These are phyloP conservation scores for Hawksworthiomyces lignivorus DNA, from an alignment of 2,329 filamentous ascomycete genomes.

Conservation along the genomic window DNA sequence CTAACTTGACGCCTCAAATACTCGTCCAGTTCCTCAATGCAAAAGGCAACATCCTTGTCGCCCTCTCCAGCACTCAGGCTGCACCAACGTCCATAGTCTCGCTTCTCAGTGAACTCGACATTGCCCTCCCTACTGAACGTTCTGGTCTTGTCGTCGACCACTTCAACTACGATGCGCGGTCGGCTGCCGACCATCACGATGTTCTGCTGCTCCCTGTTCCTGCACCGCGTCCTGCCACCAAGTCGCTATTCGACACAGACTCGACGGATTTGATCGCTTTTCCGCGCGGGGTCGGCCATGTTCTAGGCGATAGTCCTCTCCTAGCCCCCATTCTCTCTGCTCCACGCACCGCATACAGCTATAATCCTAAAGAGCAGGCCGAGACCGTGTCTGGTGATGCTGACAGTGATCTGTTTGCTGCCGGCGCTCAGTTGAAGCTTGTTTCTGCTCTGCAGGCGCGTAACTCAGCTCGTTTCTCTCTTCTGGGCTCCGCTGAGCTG, in stretches of 20 bases:
- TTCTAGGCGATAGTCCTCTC: slow-evolving; percentile 68
- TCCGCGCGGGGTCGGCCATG: slow-evolving; percentile 72
- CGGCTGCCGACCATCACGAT: slow-evolving; percentile 77
- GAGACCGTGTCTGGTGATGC: slow-evolving; percentile 69
- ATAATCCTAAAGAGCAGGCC: slow-evolving; percentile 82
- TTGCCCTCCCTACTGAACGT: slow-evolving; percentile 78
- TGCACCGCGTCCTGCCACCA: slow-evolving; percentile 56
- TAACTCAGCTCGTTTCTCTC: slow-evolving; percentile 83
- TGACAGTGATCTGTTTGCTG: slow-evolving; percentile 63
- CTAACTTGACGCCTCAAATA: slow-evolving; percentile 74
- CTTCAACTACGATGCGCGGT: slow-evolving; percentile 80
- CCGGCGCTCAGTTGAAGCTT: slow-evolving; percentile 74
- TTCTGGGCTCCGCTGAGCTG: slow-evolving; percentile 80
- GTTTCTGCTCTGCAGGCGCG: slow-evolving; percentile 84
- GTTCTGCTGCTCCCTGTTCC: slow-evolving; percentile 73
- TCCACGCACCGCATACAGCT: slow-evolving; percentile 79
- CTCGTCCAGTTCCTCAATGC: slow-evolving; percentile 87
- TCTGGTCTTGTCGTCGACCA: slow-evolving; percentile 85
- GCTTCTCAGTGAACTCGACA: slow-evolving; percentile 80
- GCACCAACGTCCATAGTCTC: slow-evolving; percentile 68
- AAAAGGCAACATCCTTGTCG: slow-evolving; percentile 82
- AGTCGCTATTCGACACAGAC: slow-evolving; percentile 60
- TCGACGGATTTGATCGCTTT: slow-evolving; percentile 58
- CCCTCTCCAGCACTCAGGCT: slow-evolving; percentile 64
- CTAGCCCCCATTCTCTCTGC: slow-evolving; percentile 77